Conservation (phyloP, 192 early-diverging fungal genomes). For the Phlyctochytrium bullatum region DNA sequence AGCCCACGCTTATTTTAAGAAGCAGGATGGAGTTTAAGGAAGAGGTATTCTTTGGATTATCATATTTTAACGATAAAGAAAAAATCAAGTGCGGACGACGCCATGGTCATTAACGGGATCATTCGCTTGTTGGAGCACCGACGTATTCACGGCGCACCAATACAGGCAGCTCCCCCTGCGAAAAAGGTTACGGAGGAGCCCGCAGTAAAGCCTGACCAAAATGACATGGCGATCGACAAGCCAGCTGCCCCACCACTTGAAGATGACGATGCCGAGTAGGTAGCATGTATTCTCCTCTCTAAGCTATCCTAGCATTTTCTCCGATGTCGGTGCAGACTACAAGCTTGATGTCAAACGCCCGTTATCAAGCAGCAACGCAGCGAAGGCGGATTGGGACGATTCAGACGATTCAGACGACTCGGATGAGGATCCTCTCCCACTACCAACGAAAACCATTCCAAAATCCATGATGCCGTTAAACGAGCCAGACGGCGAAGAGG, state of each 20-base stretch:
- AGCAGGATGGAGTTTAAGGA: conserved; percentile 68
- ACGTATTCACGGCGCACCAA: no score
- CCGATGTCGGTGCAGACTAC: conserved; percentile 79
- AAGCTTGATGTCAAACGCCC: conserved; percentile 42
- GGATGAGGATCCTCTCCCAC: no score
- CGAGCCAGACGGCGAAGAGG: background rate
- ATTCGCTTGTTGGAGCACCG: no score
- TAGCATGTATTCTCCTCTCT: conserved; percentile 3
- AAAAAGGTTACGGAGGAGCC: no score
- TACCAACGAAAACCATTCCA: no score
- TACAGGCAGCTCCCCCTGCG: no score
- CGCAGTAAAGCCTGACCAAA: no score
- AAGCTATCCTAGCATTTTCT: conserved; percentile 66
- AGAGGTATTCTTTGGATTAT: conserved; percentile 14
- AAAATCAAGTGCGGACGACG: conserved; percentile 37
- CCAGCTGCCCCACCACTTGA: no score
- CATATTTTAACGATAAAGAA: conserved; percentile 17
- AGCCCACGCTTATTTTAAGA: conserved; percentile 72
- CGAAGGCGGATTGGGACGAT: conserved; percentile 14
- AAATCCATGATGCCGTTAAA: conserved; percentile 18
- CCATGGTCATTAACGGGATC: conserved; percentile 73
- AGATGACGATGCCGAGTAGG: conserved; percentile 60
- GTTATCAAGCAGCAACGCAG: background rate
- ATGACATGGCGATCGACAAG: no score
- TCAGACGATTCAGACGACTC: conserved; percentile 8